phyloP scores from a whole-genome alignment of 331 rosid species.

The Quercus tomentella region DNA sequence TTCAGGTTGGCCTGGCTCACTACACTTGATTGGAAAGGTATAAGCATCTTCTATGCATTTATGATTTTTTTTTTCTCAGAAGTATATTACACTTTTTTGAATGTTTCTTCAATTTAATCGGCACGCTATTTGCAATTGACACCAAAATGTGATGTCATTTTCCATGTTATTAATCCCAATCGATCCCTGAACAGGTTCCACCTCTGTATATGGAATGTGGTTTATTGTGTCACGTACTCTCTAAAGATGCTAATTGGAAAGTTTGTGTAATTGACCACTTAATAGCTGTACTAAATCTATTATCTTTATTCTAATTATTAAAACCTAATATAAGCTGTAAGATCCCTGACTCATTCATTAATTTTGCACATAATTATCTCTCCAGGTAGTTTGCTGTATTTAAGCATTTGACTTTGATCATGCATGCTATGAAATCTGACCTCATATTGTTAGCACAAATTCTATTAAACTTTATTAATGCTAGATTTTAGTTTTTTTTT shows the following conservation, averaged over 20 bases:
- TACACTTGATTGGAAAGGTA: conserved; percentile 96
- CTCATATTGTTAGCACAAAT: neutral
- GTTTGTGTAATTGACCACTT: neutral
- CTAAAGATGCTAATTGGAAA: neutral
- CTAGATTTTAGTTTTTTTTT: no score
- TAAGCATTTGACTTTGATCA: neutral
- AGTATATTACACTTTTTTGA: neutral
- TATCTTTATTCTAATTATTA: neutral
- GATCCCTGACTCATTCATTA: neutral
- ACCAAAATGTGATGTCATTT: neutral
- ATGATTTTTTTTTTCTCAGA: neutral
- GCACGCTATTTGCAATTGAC: neutral
- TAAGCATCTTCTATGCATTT: conserved; percentile 4
- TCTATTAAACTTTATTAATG: neutral
- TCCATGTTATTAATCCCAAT: neutral
- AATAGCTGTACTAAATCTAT: no score
- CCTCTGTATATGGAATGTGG: neutral
- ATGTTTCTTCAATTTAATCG: neutral
- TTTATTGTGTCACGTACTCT: neutral
- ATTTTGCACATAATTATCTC: neutral
- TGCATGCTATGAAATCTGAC: neutral
- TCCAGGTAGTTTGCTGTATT: neutral
- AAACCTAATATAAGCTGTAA: neutral
- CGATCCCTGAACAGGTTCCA: neutral
- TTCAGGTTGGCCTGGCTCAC: conserved; percentile 84